Base-by-base conservation (phyloP, 192 early-diverging fungal genomes). In the Coemansia umbellata region DNA sequence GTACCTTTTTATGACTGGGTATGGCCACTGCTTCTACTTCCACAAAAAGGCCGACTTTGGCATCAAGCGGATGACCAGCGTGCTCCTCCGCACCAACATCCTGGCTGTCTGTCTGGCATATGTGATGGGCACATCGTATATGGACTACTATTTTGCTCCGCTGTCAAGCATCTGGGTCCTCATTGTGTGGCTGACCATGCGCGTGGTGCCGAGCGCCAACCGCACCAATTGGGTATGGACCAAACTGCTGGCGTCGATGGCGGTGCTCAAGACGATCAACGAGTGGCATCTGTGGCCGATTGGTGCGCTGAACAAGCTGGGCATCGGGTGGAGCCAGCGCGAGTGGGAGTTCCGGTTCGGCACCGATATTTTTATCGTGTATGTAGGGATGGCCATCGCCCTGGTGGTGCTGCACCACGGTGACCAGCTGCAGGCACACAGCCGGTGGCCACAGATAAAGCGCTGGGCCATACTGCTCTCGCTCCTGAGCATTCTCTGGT, bases 1-100 rank as follows among this genome's bases (percentile, higher is more conserved):
- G 26, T 91, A 91, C 47, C 77, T 91, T 28, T 91, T 88, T 63
- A 86, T 87, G 84, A 89, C 89, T 0, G 89, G 89, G 24, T 91
- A 87, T 60, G 89, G 89, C 0, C 89, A 91, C 54, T 87, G 85
- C 44, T 66, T 71, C 31, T 91, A 78, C 55, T 89, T 86, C 30
- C 84, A 82, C 63, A 80, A 74, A 50, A 91, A 88, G 59, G 74
- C 54, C 30, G 84, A 87, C 52, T 91, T 79, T 66, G 76, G 83
- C 0, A 58, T 88, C 49, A 47, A 53, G 5, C 83, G 89, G n/a
- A 66, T 88, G 15, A 75, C 83, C 3, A 70, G 66, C 11, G 79
- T 87, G 23, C 59, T 91, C 27, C 60, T 85, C 26, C 76, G 89
- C 4, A 64, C 87, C 8, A 91, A 91, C 50, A 44, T 91, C 24